Evolutionary conservation across 257 asterid genomes (phyloP).

Genomic region (Solanum etuberosum): DNA sequence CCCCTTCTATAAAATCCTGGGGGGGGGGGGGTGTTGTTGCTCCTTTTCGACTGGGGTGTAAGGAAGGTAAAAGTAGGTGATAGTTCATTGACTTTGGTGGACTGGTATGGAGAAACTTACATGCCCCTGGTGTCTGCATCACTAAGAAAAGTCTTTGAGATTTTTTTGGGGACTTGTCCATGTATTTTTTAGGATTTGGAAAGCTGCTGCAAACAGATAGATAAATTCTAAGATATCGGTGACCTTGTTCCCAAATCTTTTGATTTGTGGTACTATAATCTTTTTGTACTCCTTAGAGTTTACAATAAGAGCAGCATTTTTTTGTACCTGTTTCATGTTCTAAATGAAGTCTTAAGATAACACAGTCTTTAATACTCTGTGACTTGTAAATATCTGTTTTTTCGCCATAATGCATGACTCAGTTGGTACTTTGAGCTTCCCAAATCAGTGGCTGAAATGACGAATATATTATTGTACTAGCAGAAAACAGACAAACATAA

Average conservation of each 20-base stretch:
- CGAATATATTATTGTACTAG: neutral
- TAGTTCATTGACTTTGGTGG: neutral
- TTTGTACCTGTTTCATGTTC: neutral
- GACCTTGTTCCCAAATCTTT: neutral
- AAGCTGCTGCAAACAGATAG: neutral
- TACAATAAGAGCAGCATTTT: neutral
- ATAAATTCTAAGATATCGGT: neutral
- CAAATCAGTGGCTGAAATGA: neutral
- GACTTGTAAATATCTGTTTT: neutral
- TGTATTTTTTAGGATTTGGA: neutral
- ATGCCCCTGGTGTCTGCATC: neutral
- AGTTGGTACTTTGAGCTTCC: neutral
- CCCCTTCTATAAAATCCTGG: accelerated
- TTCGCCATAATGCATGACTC: neutral
- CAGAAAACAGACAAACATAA: neutral
- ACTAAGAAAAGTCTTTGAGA: neutral
- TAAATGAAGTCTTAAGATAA: neutral
- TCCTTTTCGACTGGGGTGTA: neutral
- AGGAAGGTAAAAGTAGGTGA: neutral
- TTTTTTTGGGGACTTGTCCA: neutral
- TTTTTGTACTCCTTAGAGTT: neutral
- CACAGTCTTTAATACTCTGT: neutral
- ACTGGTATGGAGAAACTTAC: neutral
- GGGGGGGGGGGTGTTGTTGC: neutral
- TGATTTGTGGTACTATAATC: neutral